Conservation (phyloP, 2,329 filamentous ascomycete species). For the Biscogniauxia sp. region DNA sequence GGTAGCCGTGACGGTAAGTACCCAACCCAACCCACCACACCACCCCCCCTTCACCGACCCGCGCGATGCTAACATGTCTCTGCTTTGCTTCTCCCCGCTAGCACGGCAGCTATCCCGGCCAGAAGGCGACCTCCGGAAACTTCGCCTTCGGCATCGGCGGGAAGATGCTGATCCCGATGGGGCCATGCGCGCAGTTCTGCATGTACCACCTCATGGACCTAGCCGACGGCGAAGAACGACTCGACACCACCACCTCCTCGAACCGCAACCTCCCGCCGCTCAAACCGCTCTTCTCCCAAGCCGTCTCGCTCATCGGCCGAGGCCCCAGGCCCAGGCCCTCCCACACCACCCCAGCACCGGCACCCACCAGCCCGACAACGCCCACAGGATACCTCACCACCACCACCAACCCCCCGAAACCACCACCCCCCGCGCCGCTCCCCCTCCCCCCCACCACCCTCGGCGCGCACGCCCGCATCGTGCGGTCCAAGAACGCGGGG, state of each 20-base stretch:
- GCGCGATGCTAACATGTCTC: slow-evolving; percentile 3
- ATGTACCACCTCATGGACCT: slow-evolving; percentile 50
- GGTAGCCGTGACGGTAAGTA: slow-evolving; percentile 36
- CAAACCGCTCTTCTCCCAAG: slow-evolving; percentile 14
- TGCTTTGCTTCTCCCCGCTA: slow-evolving; percentile 1
- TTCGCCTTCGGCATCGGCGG: slow-evolving; percentile 44
- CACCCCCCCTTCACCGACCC: neutral
- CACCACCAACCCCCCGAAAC: slow-evolving; percentile 1
- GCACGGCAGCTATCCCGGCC: slow-evolving; percentile 47
- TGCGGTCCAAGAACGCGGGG: slow-evolving; percentile 51
- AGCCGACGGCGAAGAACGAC: slow-evolving; percentile 24
- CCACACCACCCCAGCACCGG: neutral
- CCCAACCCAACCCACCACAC: neutral
- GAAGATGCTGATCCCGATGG: slow-evolving; percentile 36
- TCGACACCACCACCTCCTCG: neutral
- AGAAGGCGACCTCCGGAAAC: slow-evolving; percentile 53
- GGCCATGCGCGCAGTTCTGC: slow-evolving; percentile 43
- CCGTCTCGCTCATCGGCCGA: slow-evolving; percentile 13
- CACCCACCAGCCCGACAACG: too few relatives aligned
- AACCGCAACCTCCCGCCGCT: too few relatives aligned
- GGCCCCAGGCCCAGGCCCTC: slow-evolving; percentile 1
- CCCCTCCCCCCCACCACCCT: slow-evolving; percentile 7
- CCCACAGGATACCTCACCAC: too few relatives aligned
- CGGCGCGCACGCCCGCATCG: slow-evolving; percentile 38
- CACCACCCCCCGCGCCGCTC: neutral